Conservation (phyloP, 2,329 filamentous ascomycete species). For the Stagonosporopsis vannaccii region DNA sequence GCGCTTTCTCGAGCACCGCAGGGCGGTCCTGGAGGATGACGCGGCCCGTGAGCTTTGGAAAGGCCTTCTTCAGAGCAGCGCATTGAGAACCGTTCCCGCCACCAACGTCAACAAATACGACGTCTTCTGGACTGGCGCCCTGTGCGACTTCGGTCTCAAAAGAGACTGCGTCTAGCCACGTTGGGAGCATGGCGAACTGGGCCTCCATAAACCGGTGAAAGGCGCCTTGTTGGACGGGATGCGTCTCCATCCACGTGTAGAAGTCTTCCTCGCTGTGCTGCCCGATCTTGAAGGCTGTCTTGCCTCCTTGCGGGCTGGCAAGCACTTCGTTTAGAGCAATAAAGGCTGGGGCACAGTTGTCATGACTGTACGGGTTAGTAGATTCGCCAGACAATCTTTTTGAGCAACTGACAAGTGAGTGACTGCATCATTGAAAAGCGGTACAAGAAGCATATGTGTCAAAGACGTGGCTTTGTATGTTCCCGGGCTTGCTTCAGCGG, state of each 20-base stretch:
- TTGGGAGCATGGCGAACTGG: not conserved
- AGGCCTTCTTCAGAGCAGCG: slow-evolving; percentile 1
- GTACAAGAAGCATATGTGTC: slow-evolving; percentile 13
- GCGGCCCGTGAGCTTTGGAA: not conserved
- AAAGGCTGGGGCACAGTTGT: slow-evolving; percentile 10
- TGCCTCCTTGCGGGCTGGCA: not conserved
- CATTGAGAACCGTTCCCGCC: slow-evolving; percentile 13
- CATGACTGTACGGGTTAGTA: slow-evolving; percentile 3
- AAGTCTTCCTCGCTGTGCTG: slow-evolving; percentile 10
- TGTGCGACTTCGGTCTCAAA: slow-evolving; percentile 4
- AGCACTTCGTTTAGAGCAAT: slow-evolving; percentile 2
- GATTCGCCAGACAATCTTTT: too few species aligned
- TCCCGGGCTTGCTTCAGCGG: not conserved
- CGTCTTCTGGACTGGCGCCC: not conserved
- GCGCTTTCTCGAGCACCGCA: slow-evolving; percentile 3
- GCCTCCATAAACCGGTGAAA: slow-evolving; percentile 12
- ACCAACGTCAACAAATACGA: slow-evolving; percentile 11
- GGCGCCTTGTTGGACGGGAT: slow-evolving; percentile 12
- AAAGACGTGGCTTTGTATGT: slow-evolving; percentile 1
- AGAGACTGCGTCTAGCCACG: slow-evolving; percentile 7
- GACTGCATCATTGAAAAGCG: slow-evolving; percentile 12
- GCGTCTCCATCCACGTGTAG: slow-evolving; percentile 11
- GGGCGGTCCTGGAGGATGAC: slow-evolving; percentile 8
- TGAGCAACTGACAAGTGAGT: slow-evolving; percentile 7
- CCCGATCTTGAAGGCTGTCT: slow-evolving; percentile 5